These are phyloP conservation scores for Balakata baccata DNA, from an alignment of 345 rosid species.

Conservation along the genomic window DNA sequence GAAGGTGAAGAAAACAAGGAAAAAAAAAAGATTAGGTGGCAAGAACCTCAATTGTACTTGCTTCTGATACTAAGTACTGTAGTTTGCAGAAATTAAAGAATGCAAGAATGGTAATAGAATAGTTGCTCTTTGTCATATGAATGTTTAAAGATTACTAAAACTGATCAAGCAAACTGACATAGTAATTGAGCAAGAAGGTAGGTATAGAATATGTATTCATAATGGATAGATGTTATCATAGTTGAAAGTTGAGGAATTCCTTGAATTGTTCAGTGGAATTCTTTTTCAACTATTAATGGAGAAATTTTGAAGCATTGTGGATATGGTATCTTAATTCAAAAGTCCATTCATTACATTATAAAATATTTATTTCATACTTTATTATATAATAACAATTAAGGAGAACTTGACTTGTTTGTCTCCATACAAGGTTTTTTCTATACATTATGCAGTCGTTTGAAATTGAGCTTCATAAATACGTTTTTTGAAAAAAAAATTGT, in stretches of 20 bases:
- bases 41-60: conserved; percentile 12
- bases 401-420: neutral
- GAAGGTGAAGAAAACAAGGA: neutral
- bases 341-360: neutral
- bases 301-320: neutral
- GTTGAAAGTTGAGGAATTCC: neutral
- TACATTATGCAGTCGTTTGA: neutral
- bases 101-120: neutral
- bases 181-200: conserved; percentile 4
- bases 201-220: neutral
- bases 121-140: conserved; percentile 11
- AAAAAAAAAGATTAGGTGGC: conserved; percentile 27
- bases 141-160: conserved; percentile 6
- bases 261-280: neutral
- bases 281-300: neutral
- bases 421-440: neutral
- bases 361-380: neutral
- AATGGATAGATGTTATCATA: conserved; percentile 6
- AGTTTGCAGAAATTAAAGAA: conserved; percentile 11
- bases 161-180: conserved; percentile 25
- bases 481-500: too few species aligned
- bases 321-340: conserved; percentile 8
- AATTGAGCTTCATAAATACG: too few species aligned
- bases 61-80: conserved; percentile 1
- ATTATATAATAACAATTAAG: neutral